Conservation (phyloP, 2,329 filamentous ascomycete species). For the Calonectria pseudoturangicola region DNA sequence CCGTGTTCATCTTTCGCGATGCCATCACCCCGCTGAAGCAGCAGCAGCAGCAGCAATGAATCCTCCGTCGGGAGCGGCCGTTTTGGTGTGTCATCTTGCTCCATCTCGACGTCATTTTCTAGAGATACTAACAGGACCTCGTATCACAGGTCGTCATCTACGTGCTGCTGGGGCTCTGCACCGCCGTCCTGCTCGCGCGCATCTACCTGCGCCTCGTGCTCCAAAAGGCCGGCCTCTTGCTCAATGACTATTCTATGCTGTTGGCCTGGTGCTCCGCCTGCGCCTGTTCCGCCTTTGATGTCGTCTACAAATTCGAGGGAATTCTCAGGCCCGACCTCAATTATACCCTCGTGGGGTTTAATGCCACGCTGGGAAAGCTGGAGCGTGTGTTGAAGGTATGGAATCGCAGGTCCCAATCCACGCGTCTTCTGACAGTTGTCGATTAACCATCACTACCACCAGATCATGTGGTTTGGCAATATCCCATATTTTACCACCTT, state of each 20-base stretch:
- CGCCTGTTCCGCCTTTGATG: background rate
- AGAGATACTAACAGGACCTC: background rate
- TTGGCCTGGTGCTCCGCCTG: slow-evolving; percentile 8
- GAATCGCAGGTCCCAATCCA: too few species aligned
- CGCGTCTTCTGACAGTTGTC: background rate
- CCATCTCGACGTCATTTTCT: background rate
- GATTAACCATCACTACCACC: background rate
- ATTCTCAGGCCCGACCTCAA: slow-evolving; percentile 2
- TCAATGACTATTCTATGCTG: slow-evolving; percentile 15
- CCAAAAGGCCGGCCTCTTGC: slow-evolving; percentile 1
- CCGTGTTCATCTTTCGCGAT: background rate
- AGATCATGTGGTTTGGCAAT: background rate
- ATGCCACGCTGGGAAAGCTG: background rate
- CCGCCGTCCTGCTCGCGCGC: slow-evolving; percentile 6
- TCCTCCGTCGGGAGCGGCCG: background rate
- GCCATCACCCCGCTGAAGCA: slow-evolving; percentile 2
- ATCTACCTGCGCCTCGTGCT: slow-evolving; percentile 1
- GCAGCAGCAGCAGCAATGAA: background rate
- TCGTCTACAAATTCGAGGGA: background rate
- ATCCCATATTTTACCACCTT: slow-evolving; percentile 5
- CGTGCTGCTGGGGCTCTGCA: background rate
- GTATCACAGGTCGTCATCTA: slow-evolving; percentile 5
- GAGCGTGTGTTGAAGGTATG: background rate
- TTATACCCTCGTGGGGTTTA: background rate
- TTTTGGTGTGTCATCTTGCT: background rate